A percentile compares a stretch with the other conserved stretches of the same genome.
These are phyloP conservation scores for Biscogniauxia mediterranea DNA, from an alignment of 2,329 filamentous ascomycete species.

Conservation along the genomic window DNA sequence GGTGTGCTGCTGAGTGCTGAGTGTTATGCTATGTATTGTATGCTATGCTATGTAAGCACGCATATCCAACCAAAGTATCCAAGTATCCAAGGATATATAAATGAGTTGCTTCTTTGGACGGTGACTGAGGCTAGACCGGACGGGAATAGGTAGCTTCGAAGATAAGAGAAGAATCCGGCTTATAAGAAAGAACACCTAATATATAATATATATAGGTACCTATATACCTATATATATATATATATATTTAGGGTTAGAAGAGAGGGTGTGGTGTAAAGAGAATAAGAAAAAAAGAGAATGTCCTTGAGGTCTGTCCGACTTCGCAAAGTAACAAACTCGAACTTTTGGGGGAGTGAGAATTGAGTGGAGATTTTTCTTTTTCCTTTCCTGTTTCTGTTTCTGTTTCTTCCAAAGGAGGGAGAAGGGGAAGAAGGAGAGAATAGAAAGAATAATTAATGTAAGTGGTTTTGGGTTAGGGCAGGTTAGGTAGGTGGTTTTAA, in stretches of 20 bases:
- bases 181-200: conserved; percentile 2
- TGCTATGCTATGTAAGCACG: neutral
- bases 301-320: neutral
- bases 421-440: neutral
- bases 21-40: neutral
- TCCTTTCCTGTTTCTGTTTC: conserved; percentile 4
- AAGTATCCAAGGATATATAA: neutral
- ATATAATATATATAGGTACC: neutral
- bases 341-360: conserved; percentile 4
- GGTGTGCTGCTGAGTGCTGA: too few relatives aligned
- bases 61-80: neutral
- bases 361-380: conserved; percentile 22
- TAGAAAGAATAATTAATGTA: neutral
- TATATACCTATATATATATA: neutral
- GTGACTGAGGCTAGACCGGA: conserved; percentile 21
- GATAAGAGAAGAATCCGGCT: neutral
- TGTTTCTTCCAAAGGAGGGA: neutral
- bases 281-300: conserved; percentile 12
- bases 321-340: neutral
- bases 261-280: conserved; percentile 8
- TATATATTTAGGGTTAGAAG: conserved; percentile 4
- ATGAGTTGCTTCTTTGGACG: conserved; percentile 6
- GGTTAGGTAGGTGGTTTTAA: too few relatives aligned
- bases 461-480: too few relatives aligned
- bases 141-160: conserved; percentile 14